Conservation (phyloP, 75 land plant genomes). For the Isoetes taiwanensis region DNA sequence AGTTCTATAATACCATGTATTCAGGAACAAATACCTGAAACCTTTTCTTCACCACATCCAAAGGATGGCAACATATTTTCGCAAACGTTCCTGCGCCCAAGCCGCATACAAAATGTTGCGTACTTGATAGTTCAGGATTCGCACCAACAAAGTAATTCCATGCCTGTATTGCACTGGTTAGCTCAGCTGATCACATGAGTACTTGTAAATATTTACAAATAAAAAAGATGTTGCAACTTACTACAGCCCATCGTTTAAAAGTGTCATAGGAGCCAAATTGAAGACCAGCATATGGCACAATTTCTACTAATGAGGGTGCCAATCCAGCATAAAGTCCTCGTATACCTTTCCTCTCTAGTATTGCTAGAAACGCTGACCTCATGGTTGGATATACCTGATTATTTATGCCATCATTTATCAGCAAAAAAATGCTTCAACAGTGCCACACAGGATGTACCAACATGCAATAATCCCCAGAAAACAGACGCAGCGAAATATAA, state of each 20-base stretch:
- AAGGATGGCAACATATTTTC: conserved; percentile 79
- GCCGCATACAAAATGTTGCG: conserved; percentile 72
- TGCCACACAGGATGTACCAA: background rate
- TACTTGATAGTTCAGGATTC: conserved; percentile 29
- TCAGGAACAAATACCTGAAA: conserved; percentile 50
- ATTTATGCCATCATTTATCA: background rate
- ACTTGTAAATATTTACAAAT: too few species aligned
- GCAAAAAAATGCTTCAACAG: too few species aligned
- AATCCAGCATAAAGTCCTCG: conserved; percentile 81
- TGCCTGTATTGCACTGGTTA: conserved; percentile 10
- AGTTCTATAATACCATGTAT: background rate
- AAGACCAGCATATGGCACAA: conserved; percentile 89
- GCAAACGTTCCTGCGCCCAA: conserved; percentile 75
- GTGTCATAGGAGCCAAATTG: conserved; percentile 95
- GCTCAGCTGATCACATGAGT: too few species aligned
- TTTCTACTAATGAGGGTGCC: conserved; percentile 80
- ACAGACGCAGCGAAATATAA: background rate
- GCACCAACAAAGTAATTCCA: conserved; percentile 10
- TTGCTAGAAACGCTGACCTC: conserved; percentile 66
- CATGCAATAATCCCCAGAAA: background rate
- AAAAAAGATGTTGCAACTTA: conserved; percentile 13
- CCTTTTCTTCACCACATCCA: conserved; percentile 92
- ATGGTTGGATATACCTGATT: conserved; percentile 72
- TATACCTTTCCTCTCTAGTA: conserved; percentile 45
- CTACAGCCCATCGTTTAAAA: conserved; percentile 76